Conservation (phyloP, 1,284 basidiomycete species). For the Ceratobasidium sp. region DNA sequence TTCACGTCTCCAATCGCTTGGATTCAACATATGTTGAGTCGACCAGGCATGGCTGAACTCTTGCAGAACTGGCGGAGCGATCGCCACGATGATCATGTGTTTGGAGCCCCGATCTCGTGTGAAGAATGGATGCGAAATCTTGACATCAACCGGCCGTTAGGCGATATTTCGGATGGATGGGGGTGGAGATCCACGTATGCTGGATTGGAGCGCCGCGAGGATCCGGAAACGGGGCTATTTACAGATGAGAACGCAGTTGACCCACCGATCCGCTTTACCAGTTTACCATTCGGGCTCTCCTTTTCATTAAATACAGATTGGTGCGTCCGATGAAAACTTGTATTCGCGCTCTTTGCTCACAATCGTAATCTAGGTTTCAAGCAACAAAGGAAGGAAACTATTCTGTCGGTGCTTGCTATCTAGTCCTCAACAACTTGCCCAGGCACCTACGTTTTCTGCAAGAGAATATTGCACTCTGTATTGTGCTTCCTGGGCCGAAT, state of each 20-base stretch:
- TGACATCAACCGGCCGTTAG: background rate
- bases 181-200: background rate
- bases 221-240: background rate
- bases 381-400: constrained; percentile 6
- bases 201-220: background rate
- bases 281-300: constrained; percentile 4
- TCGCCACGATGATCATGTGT: background rate
- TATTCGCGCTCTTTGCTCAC: background rate
- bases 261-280: background rate
- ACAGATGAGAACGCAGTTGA: background rate
- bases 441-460: background rate
- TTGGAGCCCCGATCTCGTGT: background rate
- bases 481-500: constrained; percentile 17
- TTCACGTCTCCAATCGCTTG: constrained; percentile 12
- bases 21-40: constrained; percentile 7
- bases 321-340: background rate
- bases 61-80: constrained; percentile 8
- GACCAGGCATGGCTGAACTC: background rate
- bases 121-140: constrained; percentile 22
- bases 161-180: background rate
- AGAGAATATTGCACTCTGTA: background rate
- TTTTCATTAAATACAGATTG: constrained; percentile 13
- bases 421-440: constrained; percentile 27
- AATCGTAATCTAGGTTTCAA: constrained; percentile 25
- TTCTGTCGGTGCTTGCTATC: constrained; percentile 1